Percentiles rank a stretch among this genome's conserved stretches.
These are phyloP conservation scores for Mycena haematopus DNA, from an alignment of 768 basidiomycete species.

Conservation along the genomic window DNA sequence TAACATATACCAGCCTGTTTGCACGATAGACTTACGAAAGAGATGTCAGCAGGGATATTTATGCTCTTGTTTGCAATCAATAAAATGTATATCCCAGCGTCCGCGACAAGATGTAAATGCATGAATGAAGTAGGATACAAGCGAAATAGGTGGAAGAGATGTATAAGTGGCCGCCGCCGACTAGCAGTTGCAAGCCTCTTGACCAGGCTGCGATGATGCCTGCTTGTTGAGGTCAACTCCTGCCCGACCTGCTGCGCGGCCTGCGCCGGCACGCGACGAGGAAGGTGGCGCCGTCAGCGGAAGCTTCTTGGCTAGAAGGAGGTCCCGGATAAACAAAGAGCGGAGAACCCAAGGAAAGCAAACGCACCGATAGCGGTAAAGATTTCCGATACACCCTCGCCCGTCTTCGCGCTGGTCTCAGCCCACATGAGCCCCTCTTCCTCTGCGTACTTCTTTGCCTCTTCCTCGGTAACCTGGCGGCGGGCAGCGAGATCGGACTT, in stretches of 20 bases:
- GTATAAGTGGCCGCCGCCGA: slow-evolving; percentile 12
- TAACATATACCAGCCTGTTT: background rate
- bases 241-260: slow-evolving; percentile 58
- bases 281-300: slow-evolving; percentile 79
- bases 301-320: slow-evolving; percentile 78
- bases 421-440: slow-evolving; percentile 94
- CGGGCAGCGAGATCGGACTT: slow-evolving; percentile 88
- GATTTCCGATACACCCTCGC: slow-evolving; percentile 85
- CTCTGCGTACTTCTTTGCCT: slow-evolving; percentile 90
- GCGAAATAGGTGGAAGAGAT: slow-evolving; percentile 36
- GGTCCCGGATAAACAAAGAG: slow-evolving; percentile 3
- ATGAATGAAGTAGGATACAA: slow-evolving; percentile 41
- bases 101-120: slow-evolving; percentile 38
- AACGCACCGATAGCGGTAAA: slow-evolving; percentile 83
- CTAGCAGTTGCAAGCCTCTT: slow-evolving; percentile 84
- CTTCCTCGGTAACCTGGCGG: slow-evolving; percentile 85
- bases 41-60: background rate
- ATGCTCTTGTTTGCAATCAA: background rate
- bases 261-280: slow-evolving; percentile 59
- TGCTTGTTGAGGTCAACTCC: slow-evolving; percentile 85
- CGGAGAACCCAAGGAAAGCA: slow-evolving; percentile 6
- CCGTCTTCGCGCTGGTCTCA: slow-evolving; percentile 90
- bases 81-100: slow-evolving; percentile 48
- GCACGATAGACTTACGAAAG: background rate
- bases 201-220: slow-evolving; percentile 50